Evolutionary conservation across 2,329 filamentous ascomycete genomes (phyloP).

Genomic region (Diaporthe sp.): DNA sequence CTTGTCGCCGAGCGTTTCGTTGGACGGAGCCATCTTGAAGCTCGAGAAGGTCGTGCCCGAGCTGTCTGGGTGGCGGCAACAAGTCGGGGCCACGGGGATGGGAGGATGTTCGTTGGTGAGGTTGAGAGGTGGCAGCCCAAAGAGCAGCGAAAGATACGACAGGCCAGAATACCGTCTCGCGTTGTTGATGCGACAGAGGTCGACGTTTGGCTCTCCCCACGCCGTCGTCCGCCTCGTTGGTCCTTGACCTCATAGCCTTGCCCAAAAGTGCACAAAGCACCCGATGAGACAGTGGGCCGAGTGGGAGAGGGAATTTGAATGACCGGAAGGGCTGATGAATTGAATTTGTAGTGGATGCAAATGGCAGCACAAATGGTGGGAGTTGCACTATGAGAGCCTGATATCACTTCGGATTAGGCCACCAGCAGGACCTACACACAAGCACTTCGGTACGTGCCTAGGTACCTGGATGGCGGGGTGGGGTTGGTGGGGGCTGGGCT

Average conservation of each 20-base stretch:
- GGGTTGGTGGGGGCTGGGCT: background rate
- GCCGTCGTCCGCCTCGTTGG: background rate
- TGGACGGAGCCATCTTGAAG: background rate
- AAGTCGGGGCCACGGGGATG: background rate
- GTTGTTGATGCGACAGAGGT: background rate
- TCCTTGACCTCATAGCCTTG: constrained; percentile 4
- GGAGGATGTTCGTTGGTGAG: background rate
- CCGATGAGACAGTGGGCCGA: background rate
- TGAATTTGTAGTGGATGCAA: background rate
- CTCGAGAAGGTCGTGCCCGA: background rate
- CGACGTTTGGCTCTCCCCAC: background rate
- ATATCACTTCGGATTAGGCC: background rate
- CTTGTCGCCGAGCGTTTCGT: background rate
- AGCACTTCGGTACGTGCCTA: background rate
- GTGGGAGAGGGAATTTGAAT: background rate
- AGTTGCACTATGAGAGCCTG: background rate
- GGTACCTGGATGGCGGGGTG: background rate
- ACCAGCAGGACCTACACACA: background rate
- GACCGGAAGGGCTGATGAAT: background rate
- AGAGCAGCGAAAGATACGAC: background rate
- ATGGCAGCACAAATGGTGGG: background rate
- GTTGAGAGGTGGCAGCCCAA: background rate
- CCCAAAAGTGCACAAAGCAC: background rate
- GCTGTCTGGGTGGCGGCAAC: background rate
- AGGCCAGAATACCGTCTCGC: background rate